Conservation (phyloP, 2,329 filamentous ascomycete species). For the Sclerotinia borealis region DNA sequence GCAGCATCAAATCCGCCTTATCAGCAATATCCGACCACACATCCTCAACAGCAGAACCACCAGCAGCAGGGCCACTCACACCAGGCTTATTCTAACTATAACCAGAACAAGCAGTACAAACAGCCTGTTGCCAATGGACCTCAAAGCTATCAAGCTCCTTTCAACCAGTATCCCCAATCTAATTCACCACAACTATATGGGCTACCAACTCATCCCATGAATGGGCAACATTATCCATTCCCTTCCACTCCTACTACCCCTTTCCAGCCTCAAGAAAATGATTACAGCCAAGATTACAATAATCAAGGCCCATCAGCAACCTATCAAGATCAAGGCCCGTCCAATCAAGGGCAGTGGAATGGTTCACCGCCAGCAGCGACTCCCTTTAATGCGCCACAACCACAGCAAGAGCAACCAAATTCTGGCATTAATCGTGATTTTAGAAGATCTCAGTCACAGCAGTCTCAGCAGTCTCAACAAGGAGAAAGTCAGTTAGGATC, state of each 20-base stretch:
- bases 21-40: conserved; percentile 23
- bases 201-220: conserved; percentile 13
- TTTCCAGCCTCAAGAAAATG: conserved; percentile 14
- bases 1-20: conserved; percentile 20
- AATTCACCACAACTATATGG: conserved; percentile 20
- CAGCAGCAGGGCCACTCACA: conserved; percentile 18
- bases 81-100: conserved; percentile 18
- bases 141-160: conserved; percentile 18
- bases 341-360: conserved; percentile 7
- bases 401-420: conserved; percentile 8
- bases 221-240: conserved; percentile 15
- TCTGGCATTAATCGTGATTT: background rate
- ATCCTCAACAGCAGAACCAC: conserved; percentile 17
- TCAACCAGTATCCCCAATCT: conserved; percentile 20
- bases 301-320: background rate
- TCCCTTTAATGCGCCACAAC: conserved; percentile 14
- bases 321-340: conserved; percentile 2
- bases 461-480: conserved; percentile 7
- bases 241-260: conserved; percentile 10
- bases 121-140: conserved; percentile 11
- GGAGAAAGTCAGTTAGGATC: background rate
- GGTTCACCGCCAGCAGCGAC: background rate
- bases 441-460: conserved; percentile 5
- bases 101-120: conserved; percentile 24
- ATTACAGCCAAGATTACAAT: conserved; percentile 11